Percentiles rank a stretch among this genome's conserved stretches.
Evolutionary conservation across 352 stramenopile genomes (phyloP).

Genomic region (Elongisporangium senticosum): DNA sequence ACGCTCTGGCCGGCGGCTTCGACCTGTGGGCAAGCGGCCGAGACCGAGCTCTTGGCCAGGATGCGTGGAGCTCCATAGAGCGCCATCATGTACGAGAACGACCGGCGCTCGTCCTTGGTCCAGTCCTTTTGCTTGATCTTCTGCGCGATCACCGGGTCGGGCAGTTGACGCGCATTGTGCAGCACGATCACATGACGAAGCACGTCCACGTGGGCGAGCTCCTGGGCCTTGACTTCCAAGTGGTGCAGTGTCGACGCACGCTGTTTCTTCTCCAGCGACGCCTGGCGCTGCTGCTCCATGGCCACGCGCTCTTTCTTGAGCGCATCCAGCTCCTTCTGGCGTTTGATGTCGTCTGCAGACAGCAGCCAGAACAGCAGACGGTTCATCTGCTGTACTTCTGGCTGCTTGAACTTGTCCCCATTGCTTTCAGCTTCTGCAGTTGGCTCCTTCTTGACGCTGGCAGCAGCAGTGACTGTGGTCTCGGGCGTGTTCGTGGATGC

Average conservation of each 20-base stretch:
- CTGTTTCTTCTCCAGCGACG: constrained; percentile 61
- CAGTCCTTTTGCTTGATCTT: constrained; percentile 78
- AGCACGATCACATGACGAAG: constrained; percentile 62
- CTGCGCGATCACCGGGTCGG: constrained; percentile 40
- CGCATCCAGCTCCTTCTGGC: constrained; percentile 69
- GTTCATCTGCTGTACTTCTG: constrained; percentile 88
- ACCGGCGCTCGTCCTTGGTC: constrained; percentile 81
- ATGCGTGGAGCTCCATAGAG: constrained; percentile 74
- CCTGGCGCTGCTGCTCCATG: constrained; percentile 70
- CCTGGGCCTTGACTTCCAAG: constrained; percentile 81
- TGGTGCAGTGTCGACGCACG: constrained; percentile 53
- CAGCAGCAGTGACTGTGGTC: background rate
- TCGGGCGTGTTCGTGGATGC: background rate
- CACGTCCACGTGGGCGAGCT: constrained; percentile 78
- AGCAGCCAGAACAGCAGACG: constrained; percentile 80
- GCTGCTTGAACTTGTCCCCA: constrained; percentile 69
- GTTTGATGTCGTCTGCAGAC: constrained; percentile 81
- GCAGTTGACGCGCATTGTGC: constrained; percentile 61
- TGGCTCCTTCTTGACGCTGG: constrained; percentile 17
- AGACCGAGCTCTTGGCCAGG: constrained; percentile 51
- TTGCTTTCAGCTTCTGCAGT: constrained; percentile 2
- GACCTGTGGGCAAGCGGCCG: constrained; percentile 19
- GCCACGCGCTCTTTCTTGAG: constrained; percentile 71
- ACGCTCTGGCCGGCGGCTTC: constrained; percentile 27
- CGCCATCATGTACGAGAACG: constrained; percentile 74